phyloP scores from a whole-genome alignment of 441 rosid species.

The Croton laevigatus region DNA sequence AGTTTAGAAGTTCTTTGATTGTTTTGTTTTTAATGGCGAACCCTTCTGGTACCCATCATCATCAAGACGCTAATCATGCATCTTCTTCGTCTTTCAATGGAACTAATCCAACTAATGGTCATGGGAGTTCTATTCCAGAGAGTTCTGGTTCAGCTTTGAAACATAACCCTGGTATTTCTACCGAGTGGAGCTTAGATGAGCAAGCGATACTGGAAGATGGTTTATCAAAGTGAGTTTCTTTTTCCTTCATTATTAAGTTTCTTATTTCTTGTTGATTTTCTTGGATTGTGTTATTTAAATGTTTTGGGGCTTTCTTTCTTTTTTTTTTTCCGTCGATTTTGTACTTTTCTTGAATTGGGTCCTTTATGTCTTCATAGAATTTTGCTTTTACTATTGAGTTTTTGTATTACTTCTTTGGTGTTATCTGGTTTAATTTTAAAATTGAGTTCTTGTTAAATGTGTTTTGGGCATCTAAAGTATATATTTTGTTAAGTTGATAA shows the following conservation, averaged over 20 bases:
- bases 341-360: constrained; percentile 6
- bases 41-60: constrained; percentile 46
- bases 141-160: constrained; percentile 33
- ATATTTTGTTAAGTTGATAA: no score
- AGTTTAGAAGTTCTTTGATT: not conserved
- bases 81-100: constrained; percentile 44
- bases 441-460: not conserved
- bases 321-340: not conserved
- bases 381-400: constrained; percentile 4
- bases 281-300: constrained; percentile 7
- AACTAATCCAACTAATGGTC: constrained; percentile 28
- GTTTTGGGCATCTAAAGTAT: not conserved
- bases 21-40: constrained; percentile 41
- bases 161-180: constrained; percentile 58
- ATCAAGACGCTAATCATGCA: constrained; percentile 32
- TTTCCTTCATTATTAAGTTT: not conserved
- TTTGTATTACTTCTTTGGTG: not conserved
- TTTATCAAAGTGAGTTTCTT: constrained; percentile 39
- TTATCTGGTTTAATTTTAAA: not conserved
- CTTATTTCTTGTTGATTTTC: not conserved
- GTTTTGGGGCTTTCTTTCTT: not conserved
- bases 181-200: constrained; percentile 58
- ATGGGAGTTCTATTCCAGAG: constrained; percentile 32
- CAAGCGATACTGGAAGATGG: constrained; percentile 55
- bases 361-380: not conserved